Evolutionary conservation across 345 rosid species (phyloP).

Genomic region (Populus simonii): DNA sequence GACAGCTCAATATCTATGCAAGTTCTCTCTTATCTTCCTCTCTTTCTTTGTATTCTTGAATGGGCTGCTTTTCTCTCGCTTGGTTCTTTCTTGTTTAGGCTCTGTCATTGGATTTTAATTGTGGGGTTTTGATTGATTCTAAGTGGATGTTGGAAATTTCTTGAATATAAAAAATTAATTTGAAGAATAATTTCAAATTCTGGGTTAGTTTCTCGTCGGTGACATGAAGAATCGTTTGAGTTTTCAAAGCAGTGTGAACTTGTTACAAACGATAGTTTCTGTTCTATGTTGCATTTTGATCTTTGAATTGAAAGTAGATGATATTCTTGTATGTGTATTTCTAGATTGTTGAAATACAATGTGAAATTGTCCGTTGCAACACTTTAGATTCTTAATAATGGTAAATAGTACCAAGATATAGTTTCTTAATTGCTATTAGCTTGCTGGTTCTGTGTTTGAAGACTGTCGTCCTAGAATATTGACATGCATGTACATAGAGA

Average conservation of each 20-base stretch:
- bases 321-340: neutral
- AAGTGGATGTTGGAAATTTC: neutral
- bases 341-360: neutral
- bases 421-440: neutral
- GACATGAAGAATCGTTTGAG: neutral
- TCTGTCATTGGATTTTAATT: neutral
- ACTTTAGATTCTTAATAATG: neutral
- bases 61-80: neutral
- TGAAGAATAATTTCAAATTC: neutral
- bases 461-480: neutral
- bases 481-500: neutral
- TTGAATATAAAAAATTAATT: neutral
- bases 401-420: neutral
- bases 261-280: neutral
- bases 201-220: neutral
- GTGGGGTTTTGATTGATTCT: conserved; percentile 1
- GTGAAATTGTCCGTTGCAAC: neutral
- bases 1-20: conserved; percentile 91
- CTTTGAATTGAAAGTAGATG: neutral
- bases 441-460: neutral
- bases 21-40: conserved; percentile 13
- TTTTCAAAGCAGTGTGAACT: neutral
- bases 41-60: neutral
- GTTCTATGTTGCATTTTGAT: no score
- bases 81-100: neutral